These are phyloP conservation scores for Adansonia gregorii DNA, from an alignment of 441 rosid species.

Conservation along the genomic window DNA sequence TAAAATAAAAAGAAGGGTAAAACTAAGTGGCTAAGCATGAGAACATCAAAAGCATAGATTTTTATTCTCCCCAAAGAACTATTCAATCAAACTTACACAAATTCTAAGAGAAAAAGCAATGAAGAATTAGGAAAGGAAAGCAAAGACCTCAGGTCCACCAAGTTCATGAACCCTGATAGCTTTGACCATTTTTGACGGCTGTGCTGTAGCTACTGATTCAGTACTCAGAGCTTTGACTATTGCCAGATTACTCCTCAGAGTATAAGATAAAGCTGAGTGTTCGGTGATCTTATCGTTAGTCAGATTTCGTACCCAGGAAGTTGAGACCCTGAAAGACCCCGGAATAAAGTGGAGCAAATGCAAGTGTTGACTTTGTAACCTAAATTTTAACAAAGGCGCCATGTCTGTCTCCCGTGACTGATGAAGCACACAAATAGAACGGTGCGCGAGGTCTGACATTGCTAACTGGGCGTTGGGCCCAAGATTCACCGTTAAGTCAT, in stretches of 20 bases:
- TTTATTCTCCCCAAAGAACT: neutral
- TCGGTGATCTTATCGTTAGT: neutral
- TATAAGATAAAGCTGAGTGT: neutral
- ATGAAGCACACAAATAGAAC: neutral
- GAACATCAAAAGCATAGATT: neutral
- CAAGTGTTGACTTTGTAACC: neutral
- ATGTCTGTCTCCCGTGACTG: neutral
- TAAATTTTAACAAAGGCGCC: neutral
- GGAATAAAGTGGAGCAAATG: neutral
- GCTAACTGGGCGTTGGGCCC: neutral
- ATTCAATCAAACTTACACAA: neutral
- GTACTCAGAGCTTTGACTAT: slow-evolving; percentile 59
- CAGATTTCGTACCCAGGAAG: slow-evolving; percentile 15
- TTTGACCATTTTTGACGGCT: slow-evolving; percentile 68
- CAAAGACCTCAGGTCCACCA: slow-evolving; percentile 81
- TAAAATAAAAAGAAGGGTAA: neutral
- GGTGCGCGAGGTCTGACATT: neutral
- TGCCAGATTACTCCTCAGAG: neutral
- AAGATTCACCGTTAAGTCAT: neutral
- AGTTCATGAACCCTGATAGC: slow-evolving; percentile 80
- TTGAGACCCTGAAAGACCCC: neutral
- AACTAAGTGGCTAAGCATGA: neutral
- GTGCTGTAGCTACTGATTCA: slow-evolving; percentile 25
- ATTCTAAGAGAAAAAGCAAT: neutral
- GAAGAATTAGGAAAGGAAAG: too few relatives aligned